These are phyloP conservation scores for Pestalotiopsis sp. DNA, from an alignment of 2,329 filamentous ascomycete species.

Conservation along the genomic window DNA sequence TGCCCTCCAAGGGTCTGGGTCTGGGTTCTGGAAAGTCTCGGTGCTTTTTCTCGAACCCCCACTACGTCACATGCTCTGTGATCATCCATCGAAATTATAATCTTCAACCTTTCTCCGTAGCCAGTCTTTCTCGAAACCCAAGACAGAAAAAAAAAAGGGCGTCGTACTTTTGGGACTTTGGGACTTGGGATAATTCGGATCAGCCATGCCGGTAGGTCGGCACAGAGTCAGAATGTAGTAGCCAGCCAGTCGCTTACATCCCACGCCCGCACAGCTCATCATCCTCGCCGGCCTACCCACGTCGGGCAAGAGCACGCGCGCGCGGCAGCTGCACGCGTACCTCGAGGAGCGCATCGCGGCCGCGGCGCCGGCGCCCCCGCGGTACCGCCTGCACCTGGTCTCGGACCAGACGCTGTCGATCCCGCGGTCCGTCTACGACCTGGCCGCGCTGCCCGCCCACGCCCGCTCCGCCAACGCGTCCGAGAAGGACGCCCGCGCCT, in stretches of 20 bases:
- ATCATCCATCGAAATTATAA: not conserved
- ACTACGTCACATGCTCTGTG: not conserved
- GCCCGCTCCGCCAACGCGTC: constrained; percentile 71
- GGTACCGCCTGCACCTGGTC: constrained; percentile 72
- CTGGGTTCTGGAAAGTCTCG: not conserved
- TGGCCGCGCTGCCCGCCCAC: constrained; percentile 59
- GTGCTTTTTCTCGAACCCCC: not conserved
- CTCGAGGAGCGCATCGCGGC: constrained; percentile 59
- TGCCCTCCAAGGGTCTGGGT: not conserved
- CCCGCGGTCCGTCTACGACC: constrained; percentile 71
- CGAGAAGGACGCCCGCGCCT: constrained; percentile 81
- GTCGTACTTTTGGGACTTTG: not conserved
- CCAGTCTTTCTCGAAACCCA: not conserved
- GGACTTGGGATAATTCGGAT: not conserved
- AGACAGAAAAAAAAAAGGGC: too few relatives aligned
- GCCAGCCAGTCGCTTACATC: too few relatives aligned
- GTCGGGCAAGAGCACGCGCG: constrained; percentile 69
- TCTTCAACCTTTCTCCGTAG: not conserved
- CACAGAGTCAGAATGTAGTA: too few relatives aligned
- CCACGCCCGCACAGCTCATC: constrained; percentile 66
- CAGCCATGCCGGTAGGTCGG: constrained; percentile 1
- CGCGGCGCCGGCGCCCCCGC: constrained; percentile 28
- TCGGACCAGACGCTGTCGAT: constrained; percentile 74
- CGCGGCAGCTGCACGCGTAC: constrained; percentile 66
- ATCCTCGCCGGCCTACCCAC: constrained; percentile 69